Conservation (phyloP, 176 grass and related monocot genomes). For the Raddia guianensis region DNA sequence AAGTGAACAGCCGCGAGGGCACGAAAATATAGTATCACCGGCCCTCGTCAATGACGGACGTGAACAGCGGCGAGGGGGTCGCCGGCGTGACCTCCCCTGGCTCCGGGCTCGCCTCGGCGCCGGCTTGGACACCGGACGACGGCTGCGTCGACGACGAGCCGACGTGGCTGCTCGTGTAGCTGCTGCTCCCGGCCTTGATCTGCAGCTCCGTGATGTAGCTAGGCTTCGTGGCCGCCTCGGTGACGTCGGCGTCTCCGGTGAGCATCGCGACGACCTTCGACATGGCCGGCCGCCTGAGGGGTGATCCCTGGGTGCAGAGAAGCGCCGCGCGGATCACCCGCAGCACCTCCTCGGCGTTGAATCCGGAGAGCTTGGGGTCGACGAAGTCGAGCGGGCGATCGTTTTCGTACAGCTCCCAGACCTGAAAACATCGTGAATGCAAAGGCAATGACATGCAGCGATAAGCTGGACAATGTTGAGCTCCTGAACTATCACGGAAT, state of each 20-base stretch:
- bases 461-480: not conserved
- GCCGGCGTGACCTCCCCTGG: not conserved
- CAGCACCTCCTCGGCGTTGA: constrained; percentile 52
- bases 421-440: constrained; percentile 37
- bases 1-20: no score
- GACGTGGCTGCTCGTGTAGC: constrained; percentile 37
- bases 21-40: no score
- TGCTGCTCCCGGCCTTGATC: constrained; percentile 51
- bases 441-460: not conserved
- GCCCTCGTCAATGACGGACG: no score
- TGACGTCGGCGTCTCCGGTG: constrained; percentile 47
- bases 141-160: constrained; percentile 27
- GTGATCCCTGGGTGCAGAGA: constrained; percentile 71
- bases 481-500: not conserved
- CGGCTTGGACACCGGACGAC: constrained; percentile 6
- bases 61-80: constrained; percentile 23
- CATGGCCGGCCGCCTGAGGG: constrained; percentile 67
- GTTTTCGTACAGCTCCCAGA: constrained; percentile 61
- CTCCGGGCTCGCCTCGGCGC: not conserved
- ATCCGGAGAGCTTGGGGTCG: constrained; percentile 48
- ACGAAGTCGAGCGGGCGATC: constrained; percentile 46
- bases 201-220: constrained; percentile 82
- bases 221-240: constrained; percentile 48
- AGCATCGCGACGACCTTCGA: constrained; percentile 73
- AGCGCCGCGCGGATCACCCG: constrained; percentile 62